These are phyloP conservation scores for Aureobasidium sp. DNA, from an alignment of 2,329 filamentous ascomycete species.

Conservation along the genomic window DNA sequence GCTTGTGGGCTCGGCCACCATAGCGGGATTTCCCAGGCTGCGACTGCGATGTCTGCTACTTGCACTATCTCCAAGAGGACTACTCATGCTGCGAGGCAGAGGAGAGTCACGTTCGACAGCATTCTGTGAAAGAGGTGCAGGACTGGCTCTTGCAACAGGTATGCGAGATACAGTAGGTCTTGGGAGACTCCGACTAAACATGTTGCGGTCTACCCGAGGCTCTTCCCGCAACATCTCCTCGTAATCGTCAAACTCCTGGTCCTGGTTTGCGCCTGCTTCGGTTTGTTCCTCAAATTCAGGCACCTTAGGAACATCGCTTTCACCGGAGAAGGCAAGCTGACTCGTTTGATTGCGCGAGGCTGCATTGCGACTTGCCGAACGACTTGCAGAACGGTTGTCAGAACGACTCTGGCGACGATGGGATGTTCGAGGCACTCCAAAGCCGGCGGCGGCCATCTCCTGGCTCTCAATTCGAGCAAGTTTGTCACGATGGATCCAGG, in stretches of 20 bases:
- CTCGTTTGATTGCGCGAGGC: slow-evolving; percentile 15
- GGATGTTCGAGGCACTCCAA: slow-evolving; percentile 47
- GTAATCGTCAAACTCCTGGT: slow-evolving; percentile 7
- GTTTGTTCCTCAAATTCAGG: slow-evolving; percentile 5
- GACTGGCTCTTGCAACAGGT: slow-evolving; percentile 74
- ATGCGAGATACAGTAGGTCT: slow-evolving; percentile 65
- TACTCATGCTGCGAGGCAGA: slow-evolving; percentile 46
- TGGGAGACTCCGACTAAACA: slow-evolving; percentile 36
- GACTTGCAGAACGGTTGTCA: slow-evolving; percentile 25
- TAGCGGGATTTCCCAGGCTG: slow-evolving; percentile 46
- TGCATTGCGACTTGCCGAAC: slow-evolving; percentile 23
- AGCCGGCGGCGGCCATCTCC: slow-evolving; percentile 72
- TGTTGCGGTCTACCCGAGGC: slow-evolving; percentile 44
- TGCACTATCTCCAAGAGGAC: slow-evolving; percentile 41
- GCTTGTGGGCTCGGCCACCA: not conserved
- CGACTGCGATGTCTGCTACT: slow-evolving; percentile 65
- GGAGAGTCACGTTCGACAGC: slow-evolving; percentile 69
- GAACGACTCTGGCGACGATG: slow-evolving; percentile 37
- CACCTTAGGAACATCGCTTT: not conserved
- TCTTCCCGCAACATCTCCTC: slow-evolving; percentile 11
- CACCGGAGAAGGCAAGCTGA: not conserved
- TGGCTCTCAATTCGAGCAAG: slow-evolving; percentile 72
- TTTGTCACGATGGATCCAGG: slow-evolving; percentile 85
- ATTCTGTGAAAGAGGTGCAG: slow-evolving; percentile 64
- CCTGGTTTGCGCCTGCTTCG: not conserved